Evolutionary conservation across 1,139 yeast species (phyloP), one percentile per base, ranked within the genome.

Genomic region (Debaryomyces coudertii): DNA sequence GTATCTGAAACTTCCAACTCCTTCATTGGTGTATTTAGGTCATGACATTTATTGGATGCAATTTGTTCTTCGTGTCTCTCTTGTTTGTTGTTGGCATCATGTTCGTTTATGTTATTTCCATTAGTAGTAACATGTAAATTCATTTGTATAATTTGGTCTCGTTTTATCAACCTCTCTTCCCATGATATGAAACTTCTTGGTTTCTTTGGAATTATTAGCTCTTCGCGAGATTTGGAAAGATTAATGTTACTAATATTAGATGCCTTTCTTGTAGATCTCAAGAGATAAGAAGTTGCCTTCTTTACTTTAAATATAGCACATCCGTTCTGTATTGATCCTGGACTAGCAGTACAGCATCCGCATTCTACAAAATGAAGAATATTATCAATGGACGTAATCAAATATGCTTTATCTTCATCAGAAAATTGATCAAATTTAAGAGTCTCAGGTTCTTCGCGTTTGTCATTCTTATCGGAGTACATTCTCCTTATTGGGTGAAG

Each of bases 401-500:
- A 60, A 4, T 74, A 65, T 4, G 80, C 74, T 54, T 82, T 83
- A 43, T 79, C 82, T 1, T 68, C 65, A 38, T 79, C 79, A 5
- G 69, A 56, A 37, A 85, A 61, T 39, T 68, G 75, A 43, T 80
- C 85, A 59, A 80, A 79, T 51, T 72, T 72, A 15, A 59, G 44
- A 2, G 59, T 60, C 40, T 66, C 74, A 3, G 47, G 61, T 7
- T 31, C 42, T 42, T 80, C 83, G 58, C 78, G 77, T 51, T 71
- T 72, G 18, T 57, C 42, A 3, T 58, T 58, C 40, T 65, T 73
- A 6, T 47, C 49, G 30, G 49, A 60, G 36, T 77, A 73, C 48
- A 87, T 65, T 53, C 75, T 76, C 47, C 71, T 69, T 31, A 89
- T 87, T 2, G 97, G 97, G 61, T 90, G 97, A 9, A 67, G 56